These are phyloP conservation scores for Aspergillus olivimuriae DNA, from an alignment of 495 filamentous ascomycete species.

Conservation along the genomic window DNA sequence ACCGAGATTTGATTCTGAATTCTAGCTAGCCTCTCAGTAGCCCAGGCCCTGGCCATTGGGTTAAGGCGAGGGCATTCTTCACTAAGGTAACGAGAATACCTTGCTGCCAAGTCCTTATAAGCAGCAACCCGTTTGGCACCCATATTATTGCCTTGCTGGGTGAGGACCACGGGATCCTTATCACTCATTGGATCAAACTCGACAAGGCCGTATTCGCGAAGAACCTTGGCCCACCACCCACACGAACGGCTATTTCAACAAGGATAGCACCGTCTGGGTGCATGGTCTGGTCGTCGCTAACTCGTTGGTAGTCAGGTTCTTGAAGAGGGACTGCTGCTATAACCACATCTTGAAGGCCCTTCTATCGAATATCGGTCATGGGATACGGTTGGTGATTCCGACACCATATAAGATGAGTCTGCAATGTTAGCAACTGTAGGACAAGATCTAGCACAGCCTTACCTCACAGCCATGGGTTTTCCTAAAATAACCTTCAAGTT, in stretches of 20 bases:
- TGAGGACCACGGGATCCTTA: not conserved
- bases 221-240: not conserved
- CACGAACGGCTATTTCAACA: not conserved
- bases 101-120: not conserved
- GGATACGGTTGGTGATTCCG: not conserved
- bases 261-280: not conserved
- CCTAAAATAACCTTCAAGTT: not conserved
- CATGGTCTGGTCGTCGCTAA: not conserved
- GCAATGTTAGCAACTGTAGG: not conserved
- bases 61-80: not conserved
- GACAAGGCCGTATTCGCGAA: not conserved
- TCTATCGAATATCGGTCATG: too few species aligned
- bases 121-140: not conserved
- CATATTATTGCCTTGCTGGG: not conserved
- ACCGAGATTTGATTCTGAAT: not conserved
- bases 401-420: not conserved
- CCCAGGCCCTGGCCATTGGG: not conserved
- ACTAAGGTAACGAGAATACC: not conserved
- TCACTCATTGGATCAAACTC: not conserved
- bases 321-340: not conserved
- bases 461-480: not conserved
- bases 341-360: not conserved
- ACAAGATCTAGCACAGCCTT: not conserved
- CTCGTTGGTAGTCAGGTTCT: not conserved
- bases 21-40: not conserved